These are phyloP conservation scores for Larix kaempferi DNA, from an alignment of 75 land plant genomes.

Conservation along the genomic window DNA sequence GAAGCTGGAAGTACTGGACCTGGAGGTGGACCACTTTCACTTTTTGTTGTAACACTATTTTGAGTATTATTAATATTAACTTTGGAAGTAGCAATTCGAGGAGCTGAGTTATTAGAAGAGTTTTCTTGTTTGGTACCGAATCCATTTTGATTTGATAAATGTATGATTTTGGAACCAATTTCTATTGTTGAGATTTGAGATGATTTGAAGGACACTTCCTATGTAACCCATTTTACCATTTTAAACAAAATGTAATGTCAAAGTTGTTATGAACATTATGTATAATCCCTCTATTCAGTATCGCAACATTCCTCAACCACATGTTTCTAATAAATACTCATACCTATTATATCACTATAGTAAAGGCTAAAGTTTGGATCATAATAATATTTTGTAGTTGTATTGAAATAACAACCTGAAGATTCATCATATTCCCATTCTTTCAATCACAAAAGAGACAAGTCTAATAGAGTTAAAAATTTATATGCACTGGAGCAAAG, in stretches of 20 bases:
- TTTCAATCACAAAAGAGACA: conserved; percentile 12
- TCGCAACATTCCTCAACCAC: no score
- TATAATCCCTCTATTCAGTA: no score
- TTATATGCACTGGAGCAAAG: not conserved
- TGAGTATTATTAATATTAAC: not conserved
- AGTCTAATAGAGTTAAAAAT: not conserved
- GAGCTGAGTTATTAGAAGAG: not conserved
- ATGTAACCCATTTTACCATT: conserved; percentile 69
- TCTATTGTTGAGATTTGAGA: conserved; percentile 23
- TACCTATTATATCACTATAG: conserved; percentile 74
- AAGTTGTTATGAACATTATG: not conserved
- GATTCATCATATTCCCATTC: conserved; percentile 72
- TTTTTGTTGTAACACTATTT: conserved; percentile 11
- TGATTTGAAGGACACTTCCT: conserved; percentile 54
- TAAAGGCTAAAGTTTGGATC: conserved; percentile 78
- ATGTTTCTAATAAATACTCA: not conserved
- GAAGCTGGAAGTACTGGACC: conserved; percentile 40
- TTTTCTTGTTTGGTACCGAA: not conserved
- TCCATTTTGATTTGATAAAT: conserved; percentile 2
- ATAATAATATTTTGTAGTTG: conserved; percentile 53
- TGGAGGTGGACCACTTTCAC: conserved; percentile 37
- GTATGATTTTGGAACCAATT: not conserved
- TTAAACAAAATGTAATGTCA: not conserved
- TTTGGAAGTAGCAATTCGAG: conserved; percentile 1
- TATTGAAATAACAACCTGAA: conserved; percentile 75